These are phyloP conservation scores for Diaporthe vexans DNA, from an alignment of 2,329 filamentous ascomycete species.

Conservation along the genomic window DNA sequence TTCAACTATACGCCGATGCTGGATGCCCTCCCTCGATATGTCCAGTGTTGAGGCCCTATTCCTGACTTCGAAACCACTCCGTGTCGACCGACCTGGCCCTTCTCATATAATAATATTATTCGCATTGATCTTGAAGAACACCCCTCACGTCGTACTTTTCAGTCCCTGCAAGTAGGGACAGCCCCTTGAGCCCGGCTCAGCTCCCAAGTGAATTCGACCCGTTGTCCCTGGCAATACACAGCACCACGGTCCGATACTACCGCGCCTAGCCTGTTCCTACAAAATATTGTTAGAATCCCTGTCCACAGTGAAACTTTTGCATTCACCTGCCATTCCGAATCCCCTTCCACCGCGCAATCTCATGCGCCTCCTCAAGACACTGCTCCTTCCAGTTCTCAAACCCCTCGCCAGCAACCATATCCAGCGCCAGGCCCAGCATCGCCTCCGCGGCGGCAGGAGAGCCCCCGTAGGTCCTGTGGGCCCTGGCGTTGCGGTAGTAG, in stretches of 20 bases:
- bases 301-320: fast-evolving
- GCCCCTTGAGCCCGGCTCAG: not conserved
- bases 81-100: not conserved
- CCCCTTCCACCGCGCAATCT: not conserved
- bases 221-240: not conserved
- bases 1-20: not conserved
- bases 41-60: not conserved
- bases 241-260: not conserved
- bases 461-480: not conserved
- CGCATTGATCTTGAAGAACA: not conserved
- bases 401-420: conserved; percentile 2
- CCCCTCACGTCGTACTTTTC: not conserved
- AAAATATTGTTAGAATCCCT: not conserved
- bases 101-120: not conserved
- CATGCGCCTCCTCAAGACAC: conserved; percentile 23
- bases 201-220: not conserved
- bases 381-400: conserved; percentile 4
- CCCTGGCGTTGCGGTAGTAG: conserved; percentile 12
- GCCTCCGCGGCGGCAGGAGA: not conserved
- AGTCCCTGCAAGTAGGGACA: not conserved
- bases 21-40: too few species aligned
- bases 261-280: not conserved
- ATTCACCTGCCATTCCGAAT: not conserved
- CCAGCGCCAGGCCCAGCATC: conserved; percentile 3
- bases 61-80: not conserved